Evolutionary conservation across 2,329 filamentous ascomycete species (phyloP).

Genomic region (Penicillium sp.): DNA sequence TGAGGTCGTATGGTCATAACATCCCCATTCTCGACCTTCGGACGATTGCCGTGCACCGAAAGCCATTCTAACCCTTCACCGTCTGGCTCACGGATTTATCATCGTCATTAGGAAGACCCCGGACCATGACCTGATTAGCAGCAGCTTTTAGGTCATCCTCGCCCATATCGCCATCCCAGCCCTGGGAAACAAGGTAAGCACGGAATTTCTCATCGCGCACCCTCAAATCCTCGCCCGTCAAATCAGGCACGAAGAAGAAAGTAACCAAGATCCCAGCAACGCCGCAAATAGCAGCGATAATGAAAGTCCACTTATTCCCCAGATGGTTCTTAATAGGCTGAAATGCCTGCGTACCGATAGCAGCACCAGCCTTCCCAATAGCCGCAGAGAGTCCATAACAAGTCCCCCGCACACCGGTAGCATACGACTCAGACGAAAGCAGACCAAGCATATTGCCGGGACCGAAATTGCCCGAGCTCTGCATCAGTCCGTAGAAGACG

Average conservation of each 20-base stretch:
- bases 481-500: slow-evolving; percentile 47
- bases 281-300: slow-evolving; percentile 46
- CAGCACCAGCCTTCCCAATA: slow-evolving; percentile 46
- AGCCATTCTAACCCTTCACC: neutral
- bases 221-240: slow-evolving; percentile 40
- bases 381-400: slow-evolving; percentile 47
- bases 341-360: slow-evolving; percentile 46
- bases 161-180: slow-evolving; percentile 44
- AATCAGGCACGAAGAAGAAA: slow-evolving; percentile 42
- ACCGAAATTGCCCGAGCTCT: slow-evolving; percentile 43
- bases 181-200: slow-evolving; percentile 38
- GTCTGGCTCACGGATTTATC: neutral
- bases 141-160: slow-evolving; percentile 32
- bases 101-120: neutral
- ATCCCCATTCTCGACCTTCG: neutral
- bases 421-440: slow-evolving; percentile 45
- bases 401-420: slow-evolving; percentile 46
- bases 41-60: neutral
- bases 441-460: slow-evolving; percentile 47
- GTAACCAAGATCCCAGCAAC: slow-evolving; percentile 43
- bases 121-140: slow-evolving; percentile 23
- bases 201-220: slow-evolving; percentile 40
- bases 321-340: slow-evolving; percentile 41
- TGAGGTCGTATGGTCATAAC: neutral
- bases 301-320: slow-evolving; percentile 46